Evolutionary conservation across 2,329 filamentous ascomycete genomes (phyloP), one percentile per base, ranked within the genome.

Genomic region (Cercospora sp.): DNA sequence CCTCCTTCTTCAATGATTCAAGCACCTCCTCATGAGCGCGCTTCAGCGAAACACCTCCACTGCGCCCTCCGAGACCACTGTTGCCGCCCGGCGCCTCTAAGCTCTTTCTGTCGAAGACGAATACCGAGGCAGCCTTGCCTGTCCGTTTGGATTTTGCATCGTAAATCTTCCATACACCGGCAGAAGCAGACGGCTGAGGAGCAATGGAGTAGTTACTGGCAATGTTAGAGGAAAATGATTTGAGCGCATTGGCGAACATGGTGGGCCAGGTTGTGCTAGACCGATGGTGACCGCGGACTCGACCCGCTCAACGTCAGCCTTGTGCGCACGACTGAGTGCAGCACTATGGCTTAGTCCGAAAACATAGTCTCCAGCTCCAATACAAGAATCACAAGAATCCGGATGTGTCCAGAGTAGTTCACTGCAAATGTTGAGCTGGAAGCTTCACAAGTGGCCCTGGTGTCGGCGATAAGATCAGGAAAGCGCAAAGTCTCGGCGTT

Each of bases 111-210:
- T 99, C 95, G 79, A 98, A 97, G 72, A 98, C 89, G 76, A 98
- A 99, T 73, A 98, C 89, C 16, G 94, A 97, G 65, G 90, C 95
- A 7, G 90, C 80, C 79, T 95, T 97, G 73, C 92, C 92, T 0
- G 93, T 97, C 31, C 91, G 93, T 82, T 97, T 98, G 83, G 96
- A 96, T 84, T 97, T 98, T 68, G 92, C 94, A 82, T 97, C 94
- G 85, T 94, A 94, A 76, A 99, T 95, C 83, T 93, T 97, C 95
- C 95, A 99, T 67, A 94, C 92, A 18, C 95, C 95, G 16, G 94
- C 92, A 63, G 88, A 88, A 62, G 93, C 91, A n/a, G 88, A 90
- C 10, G 91, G 87, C 68, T 88, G 88, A 28, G 89, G 85, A 23
- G 92, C 90, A 72, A 98, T 85, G 73, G 91, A 88, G 81, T 99